Evolutionary conservation across 495 filamentous ascomycete genomes (phyloP).

Genomic region (Hypoxylon subgilvum): DNA sequence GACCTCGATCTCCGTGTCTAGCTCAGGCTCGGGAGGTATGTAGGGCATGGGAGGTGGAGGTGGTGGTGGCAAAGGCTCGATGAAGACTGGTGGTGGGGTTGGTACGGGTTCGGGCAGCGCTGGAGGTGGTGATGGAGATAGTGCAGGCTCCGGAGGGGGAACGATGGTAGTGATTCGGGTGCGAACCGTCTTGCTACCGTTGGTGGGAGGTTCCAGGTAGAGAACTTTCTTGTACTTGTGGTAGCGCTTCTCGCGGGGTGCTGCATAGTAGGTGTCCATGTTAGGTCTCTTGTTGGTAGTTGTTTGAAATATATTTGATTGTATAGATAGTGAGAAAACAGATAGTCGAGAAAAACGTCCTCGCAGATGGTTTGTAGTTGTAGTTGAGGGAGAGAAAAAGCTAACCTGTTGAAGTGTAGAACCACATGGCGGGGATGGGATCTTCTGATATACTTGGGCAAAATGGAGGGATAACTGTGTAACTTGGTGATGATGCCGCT

Average conservation of each 20-base stretch:
- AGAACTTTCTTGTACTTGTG: slow-evolving; percentile 52
- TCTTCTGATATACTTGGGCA: background rate
- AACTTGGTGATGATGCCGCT: slow-evolving; percentile 19
- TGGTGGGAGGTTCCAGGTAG: slow-evolving; percentile 52
- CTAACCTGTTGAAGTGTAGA: slow-evolving; percentile 42
- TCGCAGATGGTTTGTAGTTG: background rate
- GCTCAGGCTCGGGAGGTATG: slow-evolving; percentile 30
- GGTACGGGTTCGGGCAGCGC: slow-evolving; percentile 17
- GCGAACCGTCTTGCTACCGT: slow-evolving; percentile 47
- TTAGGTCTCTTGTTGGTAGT: slow-evolving; percentile 17
- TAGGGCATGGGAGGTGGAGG: slow-evolving; percentile 33
- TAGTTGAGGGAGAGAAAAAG: slow-evolving; percentile 2
- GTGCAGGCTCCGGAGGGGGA: slow-evolving; percentile 42
- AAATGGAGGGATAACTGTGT: background rate
- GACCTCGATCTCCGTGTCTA: slow-evolving; percentile 53
- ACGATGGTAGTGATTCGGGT: slow-evolving; percentile 52
- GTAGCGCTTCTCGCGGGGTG: slow-evolving; percentile 39
- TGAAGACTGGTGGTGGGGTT: slow-evolving; percentile 37
- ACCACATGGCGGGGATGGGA: slow-evolving; percentile 35
- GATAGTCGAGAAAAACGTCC: slow-evolving; percentile 4
- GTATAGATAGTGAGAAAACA: background rate
- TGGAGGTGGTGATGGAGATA: slow-evolving; percentile 32
- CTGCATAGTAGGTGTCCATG: slow-evolving; percentile 41
- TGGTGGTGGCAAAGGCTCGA: slow-evolving; percentile 39
- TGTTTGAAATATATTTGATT: background rate